phyloP scores from a whole-genome alignment of 73 alveolate genomes.

The Tetrahymena elliotti region DNA sequence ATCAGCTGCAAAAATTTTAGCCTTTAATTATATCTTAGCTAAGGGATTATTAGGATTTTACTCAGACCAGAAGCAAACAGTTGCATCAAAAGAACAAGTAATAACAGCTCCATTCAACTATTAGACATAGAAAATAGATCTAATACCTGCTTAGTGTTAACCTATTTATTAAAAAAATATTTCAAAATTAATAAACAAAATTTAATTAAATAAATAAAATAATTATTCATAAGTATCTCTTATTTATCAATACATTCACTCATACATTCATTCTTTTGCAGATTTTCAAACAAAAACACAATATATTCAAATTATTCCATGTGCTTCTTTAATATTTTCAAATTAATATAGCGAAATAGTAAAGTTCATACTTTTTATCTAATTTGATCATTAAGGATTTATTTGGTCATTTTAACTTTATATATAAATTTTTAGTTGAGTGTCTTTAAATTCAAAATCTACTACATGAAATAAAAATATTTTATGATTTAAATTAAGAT shows the following conservation, averaged over 20 bases:
- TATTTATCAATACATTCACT: not conserved
- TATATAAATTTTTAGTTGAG: too few species aligned
- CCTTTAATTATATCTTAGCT: not conserved
- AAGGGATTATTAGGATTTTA: not conserved
- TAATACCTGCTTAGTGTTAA: not conserved
- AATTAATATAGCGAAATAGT: too few species aligned
- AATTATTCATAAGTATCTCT: not conserved
- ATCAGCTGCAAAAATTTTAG: not conserved
- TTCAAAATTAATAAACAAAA: not conserved
- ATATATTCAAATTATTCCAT: too few species aligned
- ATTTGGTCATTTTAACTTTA: too few species aligned
- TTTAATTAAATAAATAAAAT: not conserved
- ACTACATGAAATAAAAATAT: too few species aligned
- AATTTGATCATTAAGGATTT: too few species aligned
- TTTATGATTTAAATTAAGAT: too few species aligned
- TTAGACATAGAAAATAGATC: not conserved
- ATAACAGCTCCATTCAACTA: not conserved
- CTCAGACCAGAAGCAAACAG: not conserved
- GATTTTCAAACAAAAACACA: too few species aligned
- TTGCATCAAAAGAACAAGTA: not conserved
- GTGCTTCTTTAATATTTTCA: too few species aligned
- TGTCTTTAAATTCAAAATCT: too few species aligned
- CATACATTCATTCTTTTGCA: not conserved
- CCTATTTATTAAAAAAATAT: not conserved
- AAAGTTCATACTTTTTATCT: too few species aligned